These are phyloP conservation scores for Linnemannia zychae DNA, from an alignment of 192 early-diverging fungal species.

Conservation along the genomic window DNA sequence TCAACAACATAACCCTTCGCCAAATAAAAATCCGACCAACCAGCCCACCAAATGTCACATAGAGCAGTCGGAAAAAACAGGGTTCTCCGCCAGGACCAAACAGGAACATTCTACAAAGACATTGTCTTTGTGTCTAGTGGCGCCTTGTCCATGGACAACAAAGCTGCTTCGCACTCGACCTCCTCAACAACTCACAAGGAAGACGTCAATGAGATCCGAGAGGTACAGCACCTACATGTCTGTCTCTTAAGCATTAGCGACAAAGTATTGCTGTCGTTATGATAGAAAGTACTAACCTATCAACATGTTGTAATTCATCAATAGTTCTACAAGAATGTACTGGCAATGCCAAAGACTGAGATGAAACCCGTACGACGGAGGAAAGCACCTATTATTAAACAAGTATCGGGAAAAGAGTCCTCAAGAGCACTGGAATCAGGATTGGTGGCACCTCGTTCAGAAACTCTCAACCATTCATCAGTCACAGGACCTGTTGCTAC, in stretches of 20 bases:
- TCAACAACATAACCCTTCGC: not conserved
- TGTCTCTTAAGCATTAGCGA: too few species aligned
- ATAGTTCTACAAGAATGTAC: slow-evolving; percentile 42
- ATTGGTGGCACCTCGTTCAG: not conserved
- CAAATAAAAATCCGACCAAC: not conserved
- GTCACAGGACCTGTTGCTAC: not conserved
- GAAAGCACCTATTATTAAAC: not conserved
- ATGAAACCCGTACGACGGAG: not conserved
- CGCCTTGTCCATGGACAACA: slow-evolving; percentile 23
- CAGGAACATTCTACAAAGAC: slow-evolving; percentile 40
- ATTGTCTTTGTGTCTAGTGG: slow-evolving; percentile 50
- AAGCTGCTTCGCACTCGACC: not conserved
- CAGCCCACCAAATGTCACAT: not conserved
- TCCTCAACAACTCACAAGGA: slow-evolving; percentile 5
- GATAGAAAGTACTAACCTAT: too few species aligned
- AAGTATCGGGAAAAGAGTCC: not conserved
- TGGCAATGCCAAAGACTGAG: slow-evolving; percentile 34
- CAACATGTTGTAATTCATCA: not conserved
- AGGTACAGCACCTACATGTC: too few species aligned
- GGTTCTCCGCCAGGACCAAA: slow-evolving; percentile 19
- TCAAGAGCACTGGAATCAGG: not conserved
- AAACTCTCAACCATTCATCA: not conserved
- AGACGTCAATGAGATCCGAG: slow-evolving; percentile 23
- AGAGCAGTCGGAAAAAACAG: not conserved
- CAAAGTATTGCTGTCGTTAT: too few species aligned